phyloP scores from a whole-genome alignment of 371 early-diverging fungal species.

The Mortierella sp. region DNA sequence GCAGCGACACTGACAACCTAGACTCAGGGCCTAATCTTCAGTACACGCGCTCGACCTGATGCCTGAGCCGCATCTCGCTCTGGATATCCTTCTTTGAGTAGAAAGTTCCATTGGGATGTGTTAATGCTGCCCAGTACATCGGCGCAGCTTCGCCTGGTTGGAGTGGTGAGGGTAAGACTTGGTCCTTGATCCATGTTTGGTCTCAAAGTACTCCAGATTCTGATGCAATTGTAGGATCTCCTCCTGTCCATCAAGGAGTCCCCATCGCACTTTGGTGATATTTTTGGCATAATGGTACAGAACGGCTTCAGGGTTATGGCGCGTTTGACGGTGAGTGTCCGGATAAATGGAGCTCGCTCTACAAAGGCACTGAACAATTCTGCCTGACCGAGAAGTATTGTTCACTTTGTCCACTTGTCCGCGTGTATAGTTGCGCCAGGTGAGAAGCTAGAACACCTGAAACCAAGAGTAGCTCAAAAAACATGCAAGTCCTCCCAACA shows the following conservation, averaged over 20 bases:
- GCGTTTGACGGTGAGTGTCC: not conserved
- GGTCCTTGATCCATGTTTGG: constrained; percentile 5
- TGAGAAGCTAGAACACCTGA: constrained; percentile 2
- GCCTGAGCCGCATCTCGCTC: not conserved
- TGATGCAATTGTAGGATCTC: not conserved
- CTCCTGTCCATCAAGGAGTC: constrained; percentile 16
- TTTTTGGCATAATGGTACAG: not conserved
- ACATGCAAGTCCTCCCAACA: too few relatives aligned
- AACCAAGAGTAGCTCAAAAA: constrained; percentile 18
- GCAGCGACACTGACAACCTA: constrained; percentile 21
- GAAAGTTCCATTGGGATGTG: constrained; percentile 13
- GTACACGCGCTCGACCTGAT: constrained; percentile 7
- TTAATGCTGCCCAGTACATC: constrained; percentile 11
- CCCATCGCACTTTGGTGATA: not conserved
- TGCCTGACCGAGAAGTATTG: not conserved
- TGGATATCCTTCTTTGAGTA: not conserved
- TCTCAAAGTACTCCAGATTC: constrained; percentile 11
- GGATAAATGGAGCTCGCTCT: constrained; percentile 9
- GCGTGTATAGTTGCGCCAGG: constrained; percentile 9
- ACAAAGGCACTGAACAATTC: not conserved
- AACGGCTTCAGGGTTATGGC: not conserved
- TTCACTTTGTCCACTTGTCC: not conserved
- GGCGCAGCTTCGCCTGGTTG: not conserved
- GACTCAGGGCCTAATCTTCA: constrained; percentile 12
- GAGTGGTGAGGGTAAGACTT: not conserved